Base-by-base conservation (phyloP, 163 green algal species). In the Smithsoniella earleae region DNA sequence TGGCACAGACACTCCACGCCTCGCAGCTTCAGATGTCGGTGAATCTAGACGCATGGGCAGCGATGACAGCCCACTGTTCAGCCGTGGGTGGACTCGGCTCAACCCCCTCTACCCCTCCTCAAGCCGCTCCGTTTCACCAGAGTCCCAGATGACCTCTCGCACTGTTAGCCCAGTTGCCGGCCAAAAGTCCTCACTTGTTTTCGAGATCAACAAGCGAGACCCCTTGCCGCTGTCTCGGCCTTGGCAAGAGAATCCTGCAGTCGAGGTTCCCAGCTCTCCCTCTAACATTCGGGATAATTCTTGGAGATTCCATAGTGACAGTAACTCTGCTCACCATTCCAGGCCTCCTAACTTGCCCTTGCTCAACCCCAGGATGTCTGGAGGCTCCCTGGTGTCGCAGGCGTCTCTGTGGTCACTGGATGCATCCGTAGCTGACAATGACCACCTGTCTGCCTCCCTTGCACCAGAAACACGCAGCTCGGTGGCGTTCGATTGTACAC, bases 351-450 rank as follows among this genome's bases (percentile, higher is more conserved):
- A 22, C 40, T 22, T 22, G 10, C 40, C 13, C 40, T 13, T 13
- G 40, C 40, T 49, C 40, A 49, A 49, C 10, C 40, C 40, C 40
- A n/a, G n/a, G n/a, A n/a, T n/a, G n/a, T n/a, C n/a, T n/a, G n/a
- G n/a, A n/a, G 58, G 34, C 43, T 69, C 58, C 16, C 16, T 69
- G n/a, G 25, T 69, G 31, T 69, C 58, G n/a, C 8, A 43, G 8
- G 22, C 58, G 25, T 69, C 58, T 1, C 18, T 33, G 31, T 69
- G 58, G 58, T 69, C 58, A 40, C 34, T 69, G 58, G 58, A 69
- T 25, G 30, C 40, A 34, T 69, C 58, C 20, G n/a, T 5, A 34
- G 8, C 28, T 30, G 58, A 69, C 5, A 34, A 34, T 28, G 27
- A 38, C 16, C 18, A 45, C 20, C 58, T 69, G 58, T 43, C n/a